Conservation (phyloP, 805 yeast species). For the Teunomyces tritomae region DNA sequence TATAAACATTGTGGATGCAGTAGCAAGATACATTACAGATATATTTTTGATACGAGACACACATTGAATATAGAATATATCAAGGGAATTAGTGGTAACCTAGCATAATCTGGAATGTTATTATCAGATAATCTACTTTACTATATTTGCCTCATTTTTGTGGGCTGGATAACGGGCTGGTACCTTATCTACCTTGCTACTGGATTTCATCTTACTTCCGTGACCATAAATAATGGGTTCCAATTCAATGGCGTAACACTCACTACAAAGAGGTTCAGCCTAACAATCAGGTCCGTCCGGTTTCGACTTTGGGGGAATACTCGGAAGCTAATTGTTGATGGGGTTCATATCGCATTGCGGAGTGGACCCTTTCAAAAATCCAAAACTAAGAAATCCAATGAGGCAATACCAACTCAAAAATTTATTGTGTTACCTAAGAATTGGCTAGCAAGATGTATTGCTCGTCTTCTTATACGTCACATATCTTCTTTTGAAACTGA, state of each 20-base stretch:
- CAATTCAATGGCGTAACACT: constrained; percentile 31
- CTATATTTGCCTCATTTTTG: not conserved
- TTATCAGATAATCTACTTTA: not conserved
- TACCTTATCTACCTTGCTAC: constrained; percentile 23
- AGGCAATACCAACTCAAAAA: not conserved
- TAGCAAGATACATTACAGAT: not conserved
- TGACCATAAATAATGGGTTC: constrained; percentile 38
- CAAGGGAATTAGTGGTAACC: not conserved
- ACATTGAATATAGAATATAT: not conserved
- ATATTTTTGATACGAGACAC: not conserved
- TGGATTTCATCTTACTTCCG: constrained; percentile 33
- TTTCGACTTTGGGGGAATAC: constrained; percentile 40
- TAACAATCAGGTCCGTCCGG: constrained; percentile 23
- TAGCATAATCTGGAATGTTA: not conserved
- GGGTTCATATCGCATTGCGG: constrained; percentile 13
- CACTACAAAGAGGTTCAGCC: constrained; percentile 7
- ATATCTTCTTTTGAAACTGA: constrained; percentile 24
- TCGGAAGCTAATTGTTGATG: constrained; percentile 29
- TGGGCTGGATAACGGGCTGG: constrained; percentile 32
- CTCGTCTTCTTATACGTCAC: constrained; percentile 14
- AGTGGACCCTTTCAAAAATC: not conserved
- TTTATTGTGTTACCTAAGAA: constrained; percentile 17
- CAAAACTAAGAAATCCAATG: not conserved
- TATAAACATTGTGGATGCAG: not conserved
- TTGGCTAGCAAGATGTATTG: constrained; percentile 7